These are phyloP conservation scores for Fusarium chuoi DNA, from an alignment of 2,329 filamentous ascomycete genomes.

Conservation along the genomic window DNA sequence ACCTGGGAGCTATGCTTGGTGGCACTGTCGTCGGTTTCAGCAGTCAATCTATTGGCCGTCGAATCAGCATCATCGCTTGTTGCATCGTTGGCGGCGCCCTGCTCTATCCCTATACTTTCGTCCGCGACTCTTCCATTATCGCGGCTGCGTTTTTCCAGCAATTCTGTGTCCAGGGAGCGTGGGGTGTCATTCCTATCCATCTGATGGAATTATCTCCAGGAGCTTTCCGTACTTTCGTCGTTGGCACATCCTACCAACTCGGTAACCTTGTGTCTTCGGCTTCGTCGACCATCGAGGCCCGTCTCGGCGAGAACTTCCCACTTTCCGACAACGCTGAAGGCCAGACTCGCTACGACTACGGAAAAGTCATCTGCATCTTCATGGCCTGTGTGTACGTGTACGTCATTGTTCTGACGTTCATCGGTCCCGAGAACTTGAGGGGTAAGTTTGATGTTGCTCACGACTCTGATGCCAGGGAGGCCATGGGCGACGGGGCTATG, in stretches of 20 bases:
- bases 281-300: conserved; percentile 79
- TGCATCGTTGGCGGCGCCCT: conserved; percentile 76
- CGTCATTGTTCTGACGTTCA: conserved; percentile 68
- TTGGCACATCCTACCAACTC: conserved; percentile 79
- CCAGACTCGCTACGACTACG: conserved; percentile 74
- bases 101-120: conserved; percentile 85
- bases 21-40: conserved; percentile 74
- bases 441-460: conserved; percentile 62
- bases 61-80: conserved; percentile 74
- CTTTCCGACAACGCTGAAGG: conserved; percentile 65
- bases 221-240: conserved; percentile 77
- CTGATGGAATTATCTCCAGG: conserved; percentile 81
- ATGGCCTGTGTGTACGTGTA: conserved; percentile 83
- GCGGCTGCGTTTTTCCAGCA: conserved; percentile 87
- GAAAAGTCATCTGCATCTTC: conserved; percentile 89
- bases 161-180: conserved; percentile 81
- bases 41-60: conserved; percentile 75
- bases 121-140: conserved; percentile 70
- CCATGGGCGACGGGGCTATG: conserved; percentile 54
- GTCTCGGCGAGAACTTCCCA: conserved; percentile 79
- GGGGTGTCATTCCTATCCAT: conserved; percentile 81
- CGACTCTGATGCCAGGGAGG: conserved; percentile 60
- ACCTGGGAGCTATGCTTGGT: conserved; percentile 76
- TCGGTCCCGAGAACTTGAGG: conserved; percentile 68
- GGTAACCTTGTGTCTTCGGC: conserved; percentile 78